Percentiles rank a stretch among this genome's conserved stretches.
phyloP scores from a whole-genome alignment of 1,284 basidiomycete species.

The Cryptococcus jaspeensis region DNA sequence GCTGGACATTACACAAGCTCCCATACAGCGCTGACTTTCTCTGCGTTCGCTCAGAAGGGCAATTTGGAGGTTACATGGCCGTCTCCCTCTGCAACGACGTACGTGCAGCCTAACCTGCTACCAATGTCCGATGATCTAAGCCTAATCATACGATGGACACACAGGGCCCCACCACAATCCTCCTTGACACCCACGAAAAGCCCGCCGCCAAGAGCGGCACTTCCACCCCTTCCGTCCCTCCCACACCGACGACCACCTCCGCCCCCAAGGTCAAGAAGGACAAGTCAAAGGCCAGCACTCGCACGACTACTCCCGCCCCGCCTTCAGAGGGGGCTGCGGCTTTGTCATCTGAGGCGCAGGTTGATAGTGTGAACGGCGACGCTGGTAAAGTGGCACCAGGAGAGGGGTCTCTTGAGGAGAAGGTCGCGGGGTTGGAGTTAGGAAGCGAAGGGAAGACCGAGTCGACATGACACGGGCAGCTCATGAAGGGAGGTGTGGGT shows the following conservation, averaged over 20 bases:
- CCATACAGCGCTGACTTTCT: slow-evolving; percentile 5
- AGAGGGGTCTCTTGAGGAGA: too few relatives aligned
- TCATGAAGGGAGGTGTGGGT: too few relatives aligned
- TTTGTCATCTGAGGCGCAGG: too few relatives aligned
- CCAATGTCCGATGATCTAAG: neutral
- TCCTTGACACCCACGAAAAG: slow-evolving; percentile 25
- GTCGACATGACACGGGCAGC: too few relatives aligned
- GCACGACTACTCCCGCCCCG: too few relatives aligned
- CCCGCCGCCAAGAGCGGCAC: neutral
- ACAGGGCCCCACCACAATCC: slow-evolving; percentile 34
- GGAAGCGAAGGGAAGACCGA: too few relatives aligned
- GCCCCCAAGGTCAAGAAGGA: too few relatives aligned
- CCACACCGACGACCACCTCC: neutral
- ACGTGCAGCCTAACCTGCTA: slow-evolving; percentile 22
- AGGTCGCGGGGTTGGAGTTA: too few relatives aligned
- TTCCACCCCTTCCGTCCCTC: neutral
- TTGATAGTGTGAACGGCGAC: too few relatives aligned
- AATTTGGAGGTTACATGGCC: slow-evolving; percentile 90
- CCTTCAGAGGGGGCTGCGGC: too few relatives aligned
- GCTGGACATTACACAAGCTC: neutral
- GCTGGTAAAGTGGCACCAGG: too few relatives aligned
- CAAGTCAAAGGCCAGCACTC: too few relatives aligned
- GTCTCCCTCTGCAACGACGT: slow-evolving; percentile 83
- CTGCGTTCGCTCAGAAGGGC: slow-evolving; percentile 62
- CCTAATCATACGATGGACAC: neutral